Evolutionary conservation across 352 stramenopile genomes (phyloP), one percentile per base, ranked within the genome.

Genomic region (Phytophthora colocasiae): DNA sequence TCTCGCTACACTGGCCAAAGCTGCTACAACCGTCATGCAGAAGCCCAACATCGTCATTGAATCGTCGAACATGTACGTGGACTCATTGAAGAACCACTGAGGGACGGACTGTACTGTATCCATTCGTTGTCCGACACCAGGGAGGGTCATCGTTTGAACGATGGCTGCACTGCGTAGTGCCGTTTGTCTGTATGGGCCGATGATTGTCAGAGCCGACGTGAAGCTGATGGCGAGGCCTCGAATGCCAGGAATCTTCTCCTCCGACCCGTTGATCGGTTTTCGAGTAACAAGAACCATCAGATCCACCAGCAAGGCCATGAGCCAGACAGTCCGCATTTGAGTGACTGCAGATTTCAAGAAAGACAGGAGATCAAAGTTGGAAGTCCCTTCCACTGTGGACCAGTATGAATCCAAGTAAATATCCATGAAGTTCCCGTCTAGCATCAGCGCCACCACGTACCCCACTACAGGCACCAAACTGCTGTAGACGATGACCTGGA

Each of bases 401-500:
- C 68, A 84, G 8, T 71, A 69, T 26, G 57, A 62, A 27, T 84
- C 76, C 7, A 82, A 71, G n/a, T 58, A 81, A 32, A 71, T 63
- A 36, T 77, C 70, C 45, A 79, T 71, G 17, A 84, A 73, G 48
- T 51, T 71, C n/a, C 57, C 66, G 34, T 89, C 79, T 17, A 89
- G 62, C 15, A 75, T 48, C 1, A 86, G 73, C 0, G 75, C 78
- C 0, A 69, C 0, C 1, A 73, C 67, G 41, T 89, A 89, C 9
- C 56, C 17, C 1, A 63, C 22, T 8, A 86, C 53, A 2, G 80
- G 78, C 9, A 89, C 49, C 26, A 68, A 63, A 12, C 70, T 86
- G 17, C 70, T 62, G 40, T 90, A 90, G 0, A 90, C 66, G 10
- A 88, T 68, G 0, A 79, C 70, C 34, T 90, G 75, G 38, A 82